A percentile compares a stretch with the other conserved stretches of the same genome.
phyloP scores from a whole-genome alignment of 2,329 filamentous ascomycete species.

The Paecilomyces niveus region DNA sequence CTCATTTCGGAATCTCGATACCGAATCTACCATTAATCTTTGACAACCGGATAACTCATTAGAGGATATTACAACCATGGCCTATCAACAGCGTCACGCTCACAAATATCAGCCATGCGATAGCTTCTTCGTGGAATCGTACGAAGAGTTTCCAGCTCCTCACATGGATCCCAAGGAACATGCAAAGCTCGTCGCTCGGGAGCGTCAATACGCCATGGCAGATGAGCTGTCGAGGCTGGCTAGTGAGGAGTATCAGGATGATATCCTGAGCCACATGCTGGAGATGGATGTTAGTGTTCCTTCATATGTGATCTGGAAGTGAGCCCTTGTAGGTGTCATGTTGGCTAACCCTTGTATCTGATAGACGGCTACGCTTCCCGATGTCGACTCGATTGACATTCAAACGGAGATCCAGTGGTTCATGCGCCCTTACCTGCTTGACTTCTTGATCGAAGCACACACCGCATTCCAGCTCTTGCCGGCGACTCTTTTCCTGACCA shows the following conservation, averaged over 20 bases:
- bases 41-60: conserved; percentile 11
- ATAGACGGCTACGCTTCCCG: conserved; percentile 77
- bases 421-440: conserved; percentile 95
- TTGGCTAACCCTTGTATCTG: conserved; percentile 10
- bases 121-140: conserved; percentile 60
- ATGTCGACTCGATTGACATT: conserved; percentile 97
- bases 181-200: conserved; percentile 68
- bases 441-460: conserved; percentile 96
- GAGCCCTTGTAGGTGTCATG: background rate
- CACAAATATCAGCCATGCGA: conserved; percentile 58
- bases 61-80: conserved; percentile 40
- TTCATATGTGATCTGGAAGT: conserved; percentile 11
- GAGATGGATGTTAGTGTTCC: conserved; percentile 67
- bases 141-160: conserved; percentile 41
- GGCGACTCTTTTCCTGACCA: conserved; percentile 89
- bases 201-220: conserved; percentile 80
- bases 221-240: conserved; percentile 81
- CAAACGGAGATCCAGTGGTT: conserved; percentile 99
- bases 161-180: conserved; percentile 67
- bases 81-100: conserved; percentile 45
- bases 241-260: conserved; percentile 85
- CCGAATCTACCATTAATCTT: conserved; percentile 18
- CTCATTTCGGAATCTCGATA: conserved; percentile 27
- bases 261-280: conserved; percentile 89
- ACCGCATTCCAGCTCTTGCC: conserved; percentile 89